Conservation (phyloP, 106 monocot genomes). For the Vanilla planifolia region DNA sequence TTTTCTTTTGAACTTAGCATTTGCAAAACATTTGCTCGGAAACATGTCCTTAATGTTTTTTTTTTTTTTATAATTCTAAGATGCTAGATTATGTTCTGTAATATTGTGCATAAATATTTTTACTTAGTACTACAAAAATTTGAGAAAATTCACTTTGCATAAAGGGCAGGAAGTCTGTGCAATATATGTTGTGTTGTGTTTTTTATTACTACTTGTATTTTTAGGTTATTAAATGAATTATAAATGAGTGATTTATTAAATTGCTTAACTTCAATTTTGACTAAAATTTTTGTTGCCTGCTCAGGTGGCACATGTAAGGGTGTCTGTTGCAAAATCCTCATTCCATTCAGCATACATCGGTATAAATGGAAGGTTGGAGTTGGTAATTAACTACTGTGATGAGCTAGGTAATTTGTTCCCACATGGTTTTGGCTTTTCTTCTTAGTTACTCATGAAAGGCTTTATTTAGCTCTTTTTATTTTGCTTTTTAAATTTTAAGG, state of each 20-base stretch:
- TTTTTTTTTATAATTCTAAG: too few species aligned
- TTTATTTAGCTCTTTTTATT: conserved; percentile 2
- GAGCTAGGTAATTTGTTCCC: conserved; percentile 49
- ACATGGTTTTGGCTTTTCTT: background rate
- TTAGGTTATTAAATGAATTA: background rate
- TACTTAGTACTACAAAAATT: too few species aligned
- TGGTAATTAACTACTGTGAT: conserved; percentile 64
- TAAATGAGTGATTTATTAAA: background rate
- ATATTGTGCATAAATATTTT: too few species aligned
- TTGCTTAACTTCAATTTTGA: background rate
- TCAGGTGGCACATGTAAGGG: conserved; percentile 84
- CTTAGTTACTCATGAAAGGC: too few species aligned
- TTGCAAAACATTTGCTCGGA: too few species aligned
- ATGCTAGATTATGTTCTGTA: too few species aligned
- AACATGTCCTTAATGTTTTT: too few species aligned
- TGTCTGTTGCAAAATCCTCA: conserved; percentile 25
- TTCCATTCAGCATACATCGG: conserved; percentile 46
- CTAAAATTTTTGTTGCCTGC: background rate
- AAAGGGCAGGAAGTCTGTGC: too few species aligned
- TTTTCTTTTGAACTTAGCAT: too few species aligned
- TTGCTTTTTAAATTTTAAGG: conserved; percentile 31
- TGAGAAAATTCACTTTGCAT: too few species aligned
- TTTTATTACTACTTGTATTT: background rate
- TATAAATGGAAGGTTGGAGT: conserved; percentile 50
- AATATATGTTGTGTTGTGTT: too few species aligned